phyloP scores from a whole-genome alignment of 2,329 filamentous ascomycete genomes.

The Kalmusia sp. region DNA sequence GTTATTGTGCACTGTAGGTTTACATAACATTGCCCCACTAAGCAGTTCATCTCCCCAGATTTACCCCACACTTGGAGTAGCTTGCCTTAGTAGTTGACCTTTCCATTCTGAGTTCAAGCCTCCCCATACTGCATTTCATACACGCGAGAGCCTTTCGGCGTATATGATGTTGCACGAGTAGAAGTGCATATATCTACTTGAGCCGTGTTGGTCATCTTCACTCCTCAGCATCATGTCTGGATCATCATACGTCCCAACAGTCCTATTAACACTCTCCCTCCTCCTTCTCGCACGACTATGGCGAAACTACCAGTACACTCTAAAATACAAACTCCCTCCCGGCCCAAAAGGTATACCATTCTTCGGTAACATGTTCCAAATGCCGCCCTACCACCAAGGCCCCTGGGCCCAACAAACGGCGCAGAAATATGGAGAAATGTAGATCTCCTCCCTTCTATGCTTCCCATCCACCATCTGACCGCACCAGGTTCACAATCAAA shows the following conservation, averaged over 20 bases:
- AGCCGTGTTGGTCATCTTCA: too few species aligned
- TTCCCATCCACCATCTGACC: neutral
- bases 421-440: slow-evolving; percentile 26
- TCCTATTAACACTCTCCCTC: neutral
- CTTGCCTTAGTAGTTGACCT: neutral
- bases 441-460: neutral
- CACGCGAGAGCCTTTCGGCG: slow-evolving; percentile 19
- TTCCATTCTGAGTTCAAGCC: neutral
- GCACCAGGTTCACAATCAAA: slow-evolving; percentile 17
- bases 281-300: neutral
- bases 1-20: too few species aligned
- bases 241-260: slow-evolving; percentile 32
- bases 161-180: neutral
- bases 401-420: slow-evolving; percentile 20
- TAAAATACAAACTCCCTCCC: slow-evolving; percentile 19
- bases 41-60: neutral
- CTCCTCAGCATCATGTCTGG: slow-evolving; percentile 50
- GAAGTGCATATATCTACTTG: too few species aligned
- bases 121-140: neutral
- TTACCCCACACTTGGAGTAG: slow-evolving; percentile 5
- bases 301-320: slow-evolving; percentile 3
- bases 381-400: slow-evolving; percentile 22
- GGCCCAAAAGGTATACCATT: slow-evolving; percentile 16
- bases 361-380: slow-evolving; percentile 23
- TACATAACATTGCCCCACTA: neutral